Evolutionary conservation across 2,329 filamentous ascomycete genomes (phyloP).

Genomic region (Monosporascus sp.): DNA sequence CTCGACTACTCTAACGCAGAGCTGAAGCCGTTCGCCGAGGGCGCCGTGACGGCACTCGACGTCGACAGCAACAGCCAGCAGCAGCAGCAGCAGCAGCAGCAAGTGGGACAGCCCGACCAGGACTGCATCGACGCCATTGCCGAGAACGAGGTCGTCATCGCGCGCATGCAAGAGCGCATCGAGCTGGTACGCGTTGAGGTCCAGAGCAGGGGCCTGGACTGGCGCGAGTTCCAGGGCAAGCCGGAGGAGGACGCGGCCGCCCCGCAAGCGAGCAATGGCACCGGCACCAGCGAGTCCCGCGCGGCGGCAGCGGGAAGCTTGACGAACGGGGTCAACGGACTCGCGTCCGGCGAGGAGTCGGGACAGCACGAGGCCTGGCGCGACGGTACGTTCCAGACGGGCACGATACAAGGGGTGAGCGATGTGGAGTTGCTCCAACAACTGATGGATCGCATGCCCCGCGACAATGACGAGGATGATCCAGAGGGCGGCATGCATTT

Average conservation of each 20-base stretch:
- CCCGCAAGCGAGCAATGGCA: background rate
- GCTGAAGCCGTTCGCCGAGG: constrained; percentile 62
- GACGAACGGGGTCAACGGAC: constrained; percentile 22
- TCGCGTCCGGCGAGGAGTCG: constrained; percentile 6
- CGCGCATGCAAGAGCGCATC: constrained; percentile 62
- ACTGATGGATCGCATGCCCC: constrained; percentile 50
- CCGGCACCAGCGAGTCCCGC: background rate
- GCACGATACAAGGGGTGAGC: constrained; percentile 48
- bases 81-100: constrained; percentile 7
- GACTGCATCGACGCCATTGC: constrained; percentile 70
- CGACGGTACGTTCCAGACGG: constrained; percentile 60
- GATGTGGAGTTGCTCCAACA: constrained; percentile 55
- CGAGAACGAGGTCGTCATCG: constrained; percentile 67
- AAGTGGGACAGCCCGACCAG: constrained; percentile 46
- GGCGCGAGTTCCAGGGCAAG: constrained; percentile 50
- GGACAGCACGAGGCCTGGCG: constrained; percentile 45
- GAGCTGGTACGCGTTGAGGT: constrained; percentile 61
- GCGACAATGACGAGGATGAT: constrained; percentile 39
- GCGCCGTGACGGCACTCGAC: constrained; percentile 29
- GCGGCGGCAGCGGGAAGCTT: constrained; percentile 1
- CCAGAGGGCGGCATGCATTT: constrained; percentile 57
- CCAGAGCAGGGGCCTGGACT: constrained; percentile 49
- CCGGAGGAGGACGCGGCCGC: constrained; percentile 31
- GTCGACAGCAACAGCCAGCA: constrained; percentile 10
- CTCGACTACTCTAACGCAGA: constrained; percentile 70